Evolutionary conservation across 768 basidiomycete genomes (phyloP), one percentile per base, ranked within the genome.

Genomic region (Boletales sp.): DNA sequence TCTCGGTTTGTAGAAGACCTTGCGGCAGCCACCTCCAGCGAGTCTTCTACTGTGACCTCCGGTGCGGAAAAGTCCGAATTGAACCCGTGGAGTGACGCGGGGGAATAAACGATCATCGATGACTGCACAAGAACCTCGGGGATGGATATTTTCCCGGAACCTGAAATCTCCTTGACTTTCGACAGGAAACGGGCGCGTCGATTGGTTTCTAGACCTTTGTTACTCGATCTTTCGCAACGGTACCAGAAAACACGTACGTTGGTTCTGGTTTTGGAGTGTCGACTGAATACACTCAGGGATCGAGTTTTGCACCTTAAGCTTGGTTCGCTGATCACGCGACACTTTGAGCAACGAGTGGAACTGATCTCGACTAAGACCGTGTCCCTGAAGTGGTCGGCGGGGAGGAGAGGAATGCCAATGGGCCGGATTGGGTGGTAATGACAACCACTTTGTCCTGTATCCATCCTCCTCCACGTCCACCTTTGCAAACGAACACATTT

Each of bases 181-280:
- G 83, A 85, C 24, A 90, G 70, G 71, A 91, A 90, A 50, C 79
- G 73, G 5, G 86, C 83, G 27, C 88, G 84, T 46, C 90, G 78
- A 65, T 87, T 85, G 58, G 59, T n/a, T 19, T 34, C 52, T 34
- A 37, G 34, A 45, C 39, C 17, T 31, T 35, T 48, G 42, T 32
- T 21, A 34, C 24, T 40, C 50, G 41, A 27, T 30, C 10, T 17
- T 53, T 32, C 38, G 41, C 37, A 48, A 38, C 15, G 38, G 21
- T 17, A 43, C 29, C 18, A 48, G 38, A 31, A 43, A 54, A 29
- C 24, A 74, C 79, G 58, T 65, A 90, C 90, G 72, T 69, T 88
- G 85, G 70, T 75, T 80, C 68, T 89, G 87, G 44, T 76, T 78
- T 67, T 83, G 87, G 49, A 86, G 67, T 11, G 84, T 83, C 43